phyloP scores from a whole-genome alignment of 768 basidiomycete species.

The Russula compacta region DNA sequence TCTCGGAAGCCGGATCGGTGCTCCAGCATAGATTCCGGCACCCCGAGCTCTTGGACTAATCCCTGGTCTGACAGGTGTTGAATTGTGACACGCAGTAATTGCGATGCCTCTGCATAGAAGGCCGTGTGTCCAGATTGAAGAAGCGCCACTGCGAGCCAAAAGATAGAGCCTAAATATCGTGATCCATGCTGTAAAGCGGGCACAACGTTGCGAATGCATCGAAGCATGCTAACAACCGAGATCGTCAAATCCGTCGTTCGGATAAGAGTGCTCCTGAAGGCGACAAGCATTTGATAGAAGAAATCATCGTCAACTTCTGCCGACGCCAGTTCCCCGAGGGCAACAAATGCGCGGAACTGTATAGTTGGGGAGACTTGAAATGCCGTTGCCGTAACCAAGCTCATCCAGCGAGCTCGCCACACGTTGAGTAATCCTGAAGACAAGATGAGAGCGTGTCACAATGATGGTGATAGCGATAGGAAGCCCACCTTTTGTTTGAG shows the following conservation, averaged over 20 bases:
- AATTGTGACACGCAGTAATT: slow-evolving; percentile 55
- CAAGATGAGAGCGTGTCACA: slow-evolving; percentile 12
- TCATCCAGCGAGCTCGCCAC: slow-evolving; percentile 93
- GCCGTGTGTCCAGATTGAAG: slow-evolving; percentile 68
- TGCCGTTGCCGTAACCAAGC: slow-evolving; percentile 75
- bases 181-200: slow-evolving; percentile 61
- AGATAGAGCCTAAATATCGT: slow-evolving; percentile 63
- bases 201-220: slow-evolving; percentile 72
- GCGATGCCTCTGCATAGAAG: slow-evolving; percentile 60
- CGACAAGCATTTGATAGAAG: slow-evolving; percentile 86
- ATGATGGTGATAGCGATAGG: not conserved
- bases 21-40: slow-evolving; percentile 52
- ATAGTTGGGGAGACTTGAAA: slow-evolving; percentile 84
- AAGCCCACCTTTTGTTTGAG: slow-evolving; percentile 57
- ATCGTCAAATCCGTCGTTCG: slow-evolving; percentile 64
- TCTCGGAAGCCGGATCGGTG: slow-evolving; percentile 58
- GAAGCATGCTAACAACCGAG: slow-evolving; percentile 79
- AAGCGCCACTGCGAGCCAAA: slow-evolving; percentile 84
- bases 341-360: slow-evolving; percentile 82
- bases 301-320: slow-evolving; percentile 89
- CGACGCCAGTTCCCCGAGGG: slow-evolving; percentile 72
- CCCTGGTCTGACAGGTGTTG: slow-evolving; percentile 55
- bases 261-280: slow-evolving; percentile 62
- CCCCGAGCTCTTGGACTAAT: slow-evolving; percentile 44
- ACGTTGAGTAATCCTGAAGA: slow-evolving; percentile 63